A percentile compares a stretch with the other conserved stretches of the same genome.
Evolutionary conservation across 2,329 filamentous ascomycete species (phyloP).

Genomic region (Stromatinia cepivora): DNA sequence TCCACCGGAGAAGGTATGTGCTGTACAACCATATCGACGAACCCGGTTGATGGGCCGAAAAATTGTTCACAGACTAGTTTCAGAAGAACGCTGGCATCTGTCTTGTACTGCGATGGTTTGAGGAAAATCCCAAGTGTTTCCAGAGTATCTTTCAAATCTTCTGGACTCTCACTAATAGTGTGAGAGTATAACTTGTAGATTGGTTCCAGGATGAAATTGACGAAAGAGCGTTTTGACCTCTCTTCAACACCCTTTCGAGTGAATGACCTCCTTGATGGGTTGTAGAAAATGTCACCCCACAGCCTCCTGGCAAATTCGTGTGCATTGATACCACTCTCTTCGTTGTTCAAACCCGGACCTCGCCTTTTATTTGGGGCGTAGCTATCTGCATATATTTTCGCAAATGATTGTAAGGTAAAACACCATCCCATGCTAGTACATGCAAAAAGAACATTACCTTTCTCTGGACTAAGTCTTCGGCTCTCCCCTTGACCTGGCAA

Average conservation of each 20-base stretch:
- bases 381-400: slow-evolving; percentile 91
- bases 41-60: slow-evolving; percentile 84
- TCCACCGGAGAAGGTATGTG: slow-evolving; percentile 86
- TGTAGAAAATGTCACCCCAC: slow-evolving; percentile 98
- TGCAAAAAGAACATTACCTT: slow-evolving; percentile 96
- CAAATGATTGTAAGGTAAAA: slow-evolving; percentile 91
- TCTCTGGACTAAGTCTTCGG: slow-evolving; percentile 86
- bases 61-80: slow-evolving; percentile 92
- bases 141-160: slow-evolving; percentile 78
- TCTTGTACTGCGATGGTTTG: slow-evolving; percentile 90
- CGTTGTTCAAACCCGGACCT: slow-evolving; percentile 44
- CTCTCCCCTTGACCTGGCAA: slow-evolving; percentile 78
- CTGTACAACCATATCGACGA: slow-evolving; percentile 92
- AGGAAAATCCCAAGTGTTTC: slow-evolving; percentile 77
- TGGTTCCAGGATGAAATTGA: slow-evolving; percentile 92
- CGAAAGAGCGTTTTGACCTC: slow-evolving; percentile 79
- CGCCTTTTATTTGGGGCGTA: slow-evolving; percentile 52
- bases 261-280: slow-evolving; percentile 85
- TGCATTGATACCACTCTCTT: slow-evolving; percentile 60
- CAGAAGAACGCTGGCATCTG: slow-evolving; percentile 84
- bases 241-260: slow-evolving; percentile 84
- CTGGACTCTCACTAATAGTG: slow-evolving; percentile 86
- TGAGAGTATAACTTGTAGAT: slow-evolving; percentile 98
- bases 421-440: slow-evolving; percentile 95
- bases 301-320: slow-evolving; percentile 81